phyloP scores from a whole-genome alignment of 495 filamentous ascomycete genomes.

The Extremus antarcticus region DNA sequence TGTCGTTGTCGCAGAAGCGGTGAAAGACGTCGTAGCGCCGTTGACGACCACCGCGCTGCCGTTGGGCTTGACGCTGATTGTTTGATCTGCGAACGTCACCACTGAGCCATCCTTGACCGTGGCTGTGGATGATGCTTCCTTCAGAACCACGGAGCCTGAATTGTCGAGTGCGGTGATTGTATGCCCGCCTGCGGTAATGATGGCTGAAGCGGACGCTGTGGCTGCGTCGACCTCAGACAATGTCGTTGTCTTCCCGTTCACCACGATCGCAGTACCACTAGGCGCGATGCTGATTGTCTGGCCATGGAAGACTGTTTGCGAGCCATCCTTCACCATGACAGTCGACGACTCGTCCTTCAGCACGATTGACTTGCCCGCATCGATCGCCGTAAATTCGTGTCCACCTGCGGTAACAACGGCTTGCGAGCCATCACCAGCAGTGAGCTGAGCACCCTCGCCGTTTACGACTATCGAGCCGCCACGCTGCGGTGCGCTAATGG shows the following conservation, averaged over 20 bases:
- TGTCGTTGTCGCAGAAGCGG: not conserved
- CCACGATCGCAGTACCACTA: not conserved
- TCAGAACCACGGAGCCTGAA: not conserved
- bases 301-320: not conserved
- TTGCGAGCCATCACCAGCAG: not conserved
- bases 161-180: not conserved
- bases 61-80: not conserved
- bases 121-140: not conserved
- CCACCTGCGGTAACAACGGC: not conserved
- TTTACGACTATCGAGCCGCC: not conserved
- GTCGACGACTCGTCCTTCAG: not conserved
- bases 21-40: not conserved
- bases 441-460: not conserved
- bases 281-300: not conserved
- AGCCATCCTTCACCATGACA: not conserved
- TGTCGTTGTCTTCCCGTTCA: not conserved
- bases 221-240: not conserved
- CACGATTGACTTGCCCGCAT: not conserved
- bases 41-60: not conserved
- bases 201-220: not conserved
- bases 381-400: not conserved
- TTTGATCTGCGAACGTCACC: not conserved
- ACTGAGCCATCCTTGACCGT: not conserved
- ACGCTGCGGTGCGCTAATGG: not conserved
- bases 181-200: not conserved